These are phyloP conservation scores for Aspergillus ochraceoroseus DNA, from an alignment of 2,329 filamentous ascomycete genomes.

Conservation along the genomic window DNA sequence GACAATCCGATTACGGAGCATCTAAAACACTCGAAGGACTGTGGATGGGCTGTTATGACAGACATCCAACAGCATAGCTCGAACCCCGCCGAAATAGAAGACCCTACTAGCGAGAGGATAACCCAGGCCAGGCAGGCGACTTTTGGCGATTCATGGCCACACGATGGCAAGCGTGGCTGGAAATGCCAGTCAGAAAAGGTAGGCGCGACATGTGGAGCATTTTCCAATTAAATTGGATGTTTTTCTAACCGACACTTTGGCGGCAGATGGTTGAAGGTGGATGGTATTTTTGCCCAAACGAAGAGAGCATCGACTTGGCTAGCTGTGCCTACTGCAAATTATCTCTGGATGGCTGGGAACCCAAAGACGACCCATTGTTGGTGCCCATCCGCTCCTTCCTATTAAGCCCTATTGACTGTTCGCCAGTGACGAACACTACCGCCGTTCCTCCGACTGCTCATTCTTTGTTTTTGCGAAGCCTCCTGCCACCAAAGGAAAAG, in stretches of 20 bases:
- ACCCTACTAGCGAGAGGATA: conserved; percentile 69
- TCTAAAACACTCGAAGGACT: conserved; percentile 71
- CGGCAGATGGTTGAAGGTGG: conserved; percentile 77
- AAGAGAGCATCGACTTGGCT: conserved; percentile 80
- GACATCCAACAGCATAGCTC: conserved; percentile 49
- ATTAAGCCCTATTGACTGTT: conserved; percentile 15
- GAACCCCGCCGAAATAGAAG: conserved; percentile 54
- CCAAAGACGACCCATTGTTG: conserved; percentile 79
- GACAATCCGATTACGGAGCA: conserved; percentile 84
- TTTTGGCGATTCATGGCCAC: conserved; percentile 80
- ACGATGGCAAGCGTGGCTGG: conserved; percentile 84
- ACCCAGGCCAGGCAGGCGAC: conserved; percentile 73
- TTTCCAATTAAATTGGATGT: conserved; percentile 4
- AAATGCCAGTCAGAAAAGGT: conserved; percentile 85
- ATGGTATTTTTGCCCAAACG: conserved; percentile 85
- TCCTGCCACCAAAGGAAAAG: conserved; percentile 54
- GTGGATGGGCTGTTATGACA: conserved; percentile 79
- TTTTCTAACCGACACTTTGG: conserved; percentile 16
- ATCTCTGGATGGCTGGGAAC: conserved; percentile 91
- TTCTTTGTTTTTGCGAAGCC: conserved; percentile 67
- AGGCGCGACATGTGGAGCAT: conserved; percentile 23
- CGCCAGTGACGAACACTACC: conserved; percentile 74
- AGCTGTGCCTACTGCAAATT: conserved; percentile 88
- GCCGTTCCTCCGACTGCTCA: conserved; percentile 69
- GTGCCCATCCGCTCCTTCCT: conserved; percentile 35